Evolutionary conservation across 208 protist genomes (phyloP).

Genomic region (Kentomonas sorsogonicus): DNA sequence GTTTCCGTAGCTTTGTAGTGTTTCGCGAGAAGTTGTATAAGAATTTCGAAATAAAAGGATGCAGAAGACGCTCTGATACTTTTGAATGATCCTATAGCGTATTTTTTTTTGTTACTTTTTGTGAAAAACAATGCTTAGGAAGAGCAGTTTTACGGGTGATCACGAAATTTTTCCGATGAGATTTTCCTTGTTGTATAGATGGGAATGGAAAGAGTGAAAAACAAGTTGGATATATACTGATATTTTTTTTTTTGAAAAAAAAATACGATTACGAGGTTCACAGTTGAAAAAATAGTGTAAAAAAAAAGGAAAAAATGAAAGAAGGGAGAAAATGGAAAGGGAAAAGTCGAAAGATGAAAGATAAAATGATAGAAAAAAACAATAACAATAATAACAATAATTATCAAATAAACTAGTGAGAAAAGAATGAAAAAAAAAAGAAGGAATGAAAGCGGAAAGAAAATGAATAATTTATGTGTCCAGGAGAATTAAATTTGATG

Average conservation of each 20-base stretch:
- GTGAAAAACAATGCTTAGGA: neutral
- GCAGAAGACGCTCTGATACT: neutral
- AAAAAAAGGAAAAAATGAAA: neutral
- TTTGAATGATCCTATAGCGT: slow-evolving; percentile 2
- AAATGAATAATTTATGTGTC: neutral
- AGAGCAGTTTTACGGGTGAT: neutral
- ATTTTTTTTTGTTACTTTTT: slow-evolving; percentile 2
- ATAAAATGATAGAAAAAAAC: slow-evolving; percentile 1
- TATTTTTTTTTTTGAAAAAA: neutral
- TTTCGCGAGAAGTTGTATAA: no score
- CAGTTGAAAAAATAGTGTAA: no score
- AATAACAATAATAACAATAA: neutral
- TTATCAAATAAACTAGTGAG: neutral
- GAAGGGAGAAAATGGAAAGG: neutral
- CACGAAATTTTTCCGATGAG: neutral
- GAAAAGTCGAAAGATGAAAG: neutral
- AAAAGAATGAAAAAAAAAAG: slow-evolving; percentile 8
- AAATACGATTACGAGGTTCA: neutral
- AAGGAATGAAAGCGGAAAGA: slow-evolving; percentile 1
- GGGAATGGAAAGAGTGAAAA: neutral
- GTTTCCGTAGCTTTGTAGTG: no score
- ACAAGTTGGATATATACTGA: neutral
- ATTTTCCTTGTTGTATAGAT: neutral
- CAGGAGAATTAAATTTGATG: neutral
- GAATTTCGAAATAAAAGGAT: neutral